Conservation (phyloP, 2,329 filamentous ascomycete genomes). For the Acarospora socialis region DNA sequence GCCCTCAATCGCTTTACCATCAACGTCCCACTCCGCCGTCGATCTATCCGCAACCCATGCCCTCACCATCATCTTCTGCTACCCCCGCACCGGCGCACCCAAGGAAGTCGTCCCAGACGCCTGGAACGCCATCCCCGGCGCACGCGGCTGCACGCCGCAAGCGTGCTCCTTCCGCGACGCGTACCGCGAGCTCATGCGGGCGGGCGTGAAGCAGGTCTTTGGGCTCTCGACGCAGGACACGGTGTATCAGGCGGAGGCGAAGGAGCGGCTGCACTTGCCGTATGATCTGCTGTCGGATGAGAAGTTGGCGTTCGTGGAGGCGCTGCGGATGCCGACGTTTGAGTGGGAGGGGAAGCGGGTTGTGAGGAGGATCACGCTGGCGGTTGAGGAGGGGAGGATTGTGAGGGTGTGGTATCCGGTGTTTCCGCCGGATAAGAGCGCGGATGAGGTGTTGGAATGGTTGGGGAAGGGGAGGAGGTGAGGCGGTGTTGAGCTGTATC, state of each 20-base stretch:
- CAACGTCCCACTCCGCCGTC: conserved; percentile 14
- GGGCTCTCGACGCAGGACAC: conserved; percentile 27
- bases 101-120: conserved; percentile 26
- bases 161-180: conserved; percentile 30
- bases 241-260: conserved; percentile 26
- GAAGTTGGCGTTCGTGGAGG: conserved; percentile 21
- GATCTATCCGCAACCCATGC: conserved; percentile 23
- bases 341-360: conserved; percentile 25
- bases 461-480: conserved; percentile 4
- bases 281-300: conserved; percentile 30
- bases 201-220: conserved; percentile 24
- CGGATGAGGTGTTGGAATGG: conserved; percentile 25
- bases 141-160: conserved; percentile 31
- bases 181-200: conserved; percentile 16
- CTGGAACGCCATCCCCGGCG: conserved; percentile 31
- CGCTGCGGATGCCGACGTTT: conserved; percentile 25
- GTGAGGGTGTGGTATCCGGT: conserved; percentile 31
- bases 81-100: conserved; percentile 27
- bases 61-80: conserved; percentile 29
- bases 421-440: conserved; percentile 28
- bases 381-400: conserved; percentile 26
- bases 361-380: conserved; percentile 26
- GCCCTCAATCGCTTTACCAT: conserved; percentile 19
- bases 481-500: too few relatives aligned
- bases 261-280: conserved; percentile 25